Conservation (phyloP, 768 basidiomycete genomes). For the Auriscalpium microsporum region DNA sequence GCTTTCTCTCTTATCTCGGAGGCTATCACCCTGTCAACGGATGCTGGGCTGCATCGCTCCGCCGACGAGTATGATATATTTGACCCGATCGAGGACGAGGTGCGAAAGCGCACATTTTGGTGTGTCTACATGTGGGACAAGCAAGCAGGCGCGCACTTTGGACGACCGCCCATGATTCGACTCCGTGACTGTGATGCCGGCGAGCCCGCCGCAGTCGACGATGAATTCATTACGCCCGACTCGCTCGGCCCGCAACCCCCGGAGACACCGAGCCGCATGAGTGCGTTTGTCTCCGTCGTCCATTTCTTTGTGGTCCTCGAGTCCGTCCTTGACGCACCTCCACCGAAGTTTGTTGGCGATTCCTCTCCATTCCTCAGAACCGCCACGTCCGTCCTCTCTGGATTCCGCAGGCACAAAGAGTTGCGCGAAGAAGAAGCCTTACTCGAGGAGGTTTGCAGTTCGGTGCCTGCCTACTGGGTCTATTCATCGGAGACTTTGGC, state of each 20-base stretch:
- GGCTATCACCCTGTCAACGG: slow-evolving; percentile 79
- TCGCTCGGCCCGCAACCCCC: slow-evolving; percentile 55
- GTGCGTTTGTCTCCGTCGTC: slow-evolving; percentile 69
- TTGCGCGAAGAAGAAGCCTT: slow-evolving; percentile 74
- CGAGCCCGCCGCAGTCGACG: slow-evolving; percentile 79
- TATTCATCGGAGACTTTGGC: slow-evolving; percentile 74
- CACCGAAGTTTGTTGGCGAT: slow-evolving; percentile 52
- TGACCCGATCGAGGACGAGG: slow-evolving; percentile 83
- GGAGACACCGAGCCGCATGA: slow-evolving; percentile 68
- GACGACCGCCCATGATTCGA: slow-evolving; percentile 79
- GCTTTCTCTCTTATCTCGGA: slow-evolving; percentile 83
- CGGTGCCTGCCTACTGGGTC: slow-evolving; percentile 69
- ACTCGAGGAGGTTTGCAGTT: slow-evolving; percentile 69
- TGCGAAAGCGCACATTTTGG: slow-evolving; percentile 94
- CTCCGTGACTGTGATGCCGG: slow-evolving; percentile 87
- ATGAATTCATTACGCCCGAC: slow-evolving; percentile 80
- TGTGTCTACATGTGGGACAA: slow-evolving; percentile 97
- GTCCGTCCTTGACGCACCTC: slow-evolving; percentile 76
- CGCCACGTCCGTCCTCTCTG: slow-evolving; percentile 61
- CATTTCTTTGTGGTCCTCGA: slow-evolving; percentile 85
- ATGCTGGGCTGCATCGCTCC: slow-evolving; percentile 83
- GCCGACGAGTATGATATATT: slow-evolving; percentile 83
- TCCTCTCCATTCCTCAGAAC: slow-evolving; percentile 70
- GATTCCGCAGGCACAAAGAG: slow-evolving; percentile 51
- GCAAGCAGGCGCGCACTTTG: slow-evolving; percentile 82